phyloP scores from a whole-genome alignment of 805 yeast species.

The Starmerella vaccinii region DNA sequence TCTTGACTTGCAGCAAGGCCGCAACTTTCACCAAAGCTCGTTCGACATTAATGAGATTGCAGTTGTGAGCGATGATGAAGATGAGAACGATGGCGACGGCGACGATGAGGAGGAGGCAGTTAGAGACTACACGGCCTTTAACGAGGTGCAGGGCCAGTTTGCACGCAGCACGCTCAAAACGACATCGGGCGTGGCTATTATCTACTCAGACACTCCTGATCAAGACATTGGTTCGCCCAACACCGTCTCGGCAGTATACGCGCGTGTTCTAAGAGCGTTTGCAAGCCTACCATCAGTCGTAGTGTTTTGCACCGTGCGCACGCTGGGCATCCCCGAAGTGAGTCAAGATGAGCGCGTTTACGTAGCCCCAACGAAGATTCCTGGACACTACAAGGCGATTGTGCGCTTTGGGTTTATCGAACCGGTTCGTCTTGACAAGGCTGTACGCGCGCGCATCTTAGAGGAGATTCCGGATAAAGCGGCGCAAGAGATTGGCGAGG shows the following conservation, averaged over 20 bases:
- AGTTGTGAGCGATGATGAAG: too few species aligned
- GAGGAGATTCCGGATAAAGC: not conserved
- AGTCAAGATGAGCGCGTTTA: constrained; percentile 35
- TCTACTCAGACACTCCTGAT: constrained; percentile 33
- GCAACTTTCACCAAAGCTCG: too few species aligned
- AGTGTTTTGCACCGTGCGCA: constrained; percentile 37
- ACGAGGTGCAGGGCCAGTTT: not conserved
- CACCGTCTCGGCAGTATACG: constrained; percentile 39
- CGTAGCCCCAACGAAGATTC: constrained; percentile 33
- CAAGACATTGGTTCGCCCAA: constrained; percentile 35
- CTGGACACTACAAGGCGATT: constrained; percentile 42
- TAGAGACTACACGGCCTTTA: not conserved
- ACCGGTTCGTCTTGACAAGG: not conserved
- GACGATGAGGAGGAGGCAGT: not conserved
- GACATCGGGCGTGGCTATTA: constrained; percentile 34
- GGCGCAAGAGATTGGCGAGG: not conserved
- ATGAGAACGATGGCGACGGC: not conserved
- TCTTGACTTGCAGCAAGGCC: not conserved
- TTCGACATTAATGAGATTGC: too few species aligned
- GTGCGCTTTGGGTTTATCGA: constrained; percentile 40
- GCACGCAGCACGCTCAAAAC: not conserved
- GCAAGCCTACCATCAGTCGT: constrained; percentile 38
- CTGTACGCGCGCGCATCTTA: not conserved
- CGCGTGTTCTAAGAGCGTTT: constrained; percentile 34
- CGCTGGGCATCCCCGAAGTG: constrained; percentile 38